Evolutionary conservation across 208 protist genomes (phyloP).

Genomic region (Acanthamoeba triangularis): DNA sequence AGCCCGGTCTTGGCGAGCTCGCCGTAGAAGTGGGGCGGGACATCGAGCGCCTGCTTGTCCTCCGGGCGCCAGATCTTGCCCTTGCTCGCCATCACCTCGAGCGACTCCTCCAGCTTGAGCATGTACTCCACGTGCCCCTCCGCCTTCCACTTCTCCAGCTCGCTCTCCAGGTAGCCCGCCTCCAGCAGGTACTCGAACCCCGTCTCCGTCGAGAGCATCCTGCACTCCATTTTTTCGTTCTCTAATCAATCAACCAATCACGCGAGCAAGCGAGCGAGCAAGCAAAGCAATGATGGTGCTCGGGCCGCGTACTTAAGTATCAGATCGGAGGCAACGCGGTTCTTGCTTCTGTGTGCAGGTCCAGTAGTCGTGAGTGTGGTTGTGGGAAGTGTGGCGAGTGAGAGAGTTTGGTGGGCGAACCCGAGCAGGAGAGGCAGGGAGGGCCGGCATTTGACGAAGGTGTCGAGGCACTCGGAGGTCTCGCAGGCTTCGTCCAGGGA

Average conservation of each 20-base stretch:
- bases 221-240: background rate
- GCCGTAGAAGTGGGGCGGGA: constrained; percentile 86
- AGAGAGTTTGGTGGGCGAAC: background rate
- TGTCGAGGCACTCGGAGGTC: constrained; percentile 58
- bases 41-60: constrained; percentile 60
- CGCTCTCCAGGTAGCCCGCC: constrained; percentile 77
- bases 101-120: constrained; percentile 67
- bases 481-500: constrained; percentile 85
- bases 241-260: too few species aligned
- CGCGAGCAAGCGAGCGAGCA: too few species aligned
- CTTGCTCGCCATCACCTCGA: constrained; percentile 56
- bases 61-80: constrained; percentile 58
- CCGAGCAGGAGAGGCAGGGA: constrained; percentile 66
- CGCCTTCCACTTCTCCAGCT: constrained; percentile 77
- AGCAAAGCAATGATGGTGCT: background rate
- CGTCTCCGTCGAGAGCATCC: constrained; percentile 26
- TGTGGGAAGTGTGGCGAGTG: background rate
- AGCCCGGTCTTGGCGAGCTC: constrained; percentile 84
- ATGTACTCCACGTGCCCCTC: constrained; percentile 79
- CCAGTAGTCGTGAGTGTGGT: background rate
- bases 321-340: background rate
- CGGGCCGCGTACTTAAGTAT: constrained; percentile 12
- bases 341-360: constrained; percentile 41
- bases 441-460: constrained; percentile 73
- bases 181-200: constrained; percentile 74